Evolutionary conservation across 352 stramenopile genomes (phyloP), one percentile per base, ranked within the genome.

Genomic region (Pseudoperonospora humuli): DNA sequence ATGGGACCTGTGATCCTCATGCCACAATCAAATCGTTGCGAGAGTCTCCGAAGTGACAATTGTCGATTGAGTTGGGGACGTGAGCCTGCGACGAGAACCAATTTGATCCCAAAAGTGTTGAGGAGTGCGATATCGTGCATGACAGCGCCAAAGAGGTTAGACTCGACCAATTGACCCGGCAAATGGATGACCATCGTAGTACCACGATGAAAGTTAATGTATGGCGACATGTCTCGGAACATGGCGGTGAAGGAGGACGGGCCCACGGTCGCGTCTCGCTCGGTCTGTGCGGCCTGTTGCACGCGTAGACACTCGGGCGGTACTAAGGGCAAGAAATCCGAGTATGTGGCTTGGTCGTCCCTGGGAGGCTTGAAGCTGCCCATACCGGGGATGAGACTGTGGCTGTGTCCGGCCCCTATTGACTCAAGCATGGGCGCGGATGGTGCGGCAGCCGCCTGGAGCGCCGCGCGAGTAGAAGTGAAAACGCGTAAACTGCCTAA

Each of bases 131-230:
- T 90, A 65, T 98, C 93, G 61, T 97, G 70, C 72, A 97, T 97
- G 33, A 98, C 95, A 26, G 86, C 74, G 39, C 78, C 68, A 34
- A 97, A 97, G 13, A 97, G 71, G 45, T 75, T 70, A 17, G 86
- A 93, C 26, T 96, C 93, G 24, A 96, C 86, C 68, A 98, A 58
- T 58, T 96, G 81, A 0, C 93, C 95, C 1, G 92, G 91, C 53
- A 99, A 83, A 55, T 98, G 96, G 56, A 97, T 94, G 39, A 98
- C 93, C 64, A 97, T 96, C 3, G 84, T 92, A 5, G 89, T 88
- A 45, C 86, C 88, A 4, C 94, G 81, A 67, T 99, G 96, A 50
- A 97, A 95, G 45, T 97, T 97, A 58, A 99, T 98, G 65, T 99
- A 98, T 7, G 95, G 96, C 32, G 95, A 96, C 61, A 95, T 96